Evolutionary conservation across 1,284 basidiomycete species (phyloP).

Genomic region (Moesziomyces sp.): DNA sequence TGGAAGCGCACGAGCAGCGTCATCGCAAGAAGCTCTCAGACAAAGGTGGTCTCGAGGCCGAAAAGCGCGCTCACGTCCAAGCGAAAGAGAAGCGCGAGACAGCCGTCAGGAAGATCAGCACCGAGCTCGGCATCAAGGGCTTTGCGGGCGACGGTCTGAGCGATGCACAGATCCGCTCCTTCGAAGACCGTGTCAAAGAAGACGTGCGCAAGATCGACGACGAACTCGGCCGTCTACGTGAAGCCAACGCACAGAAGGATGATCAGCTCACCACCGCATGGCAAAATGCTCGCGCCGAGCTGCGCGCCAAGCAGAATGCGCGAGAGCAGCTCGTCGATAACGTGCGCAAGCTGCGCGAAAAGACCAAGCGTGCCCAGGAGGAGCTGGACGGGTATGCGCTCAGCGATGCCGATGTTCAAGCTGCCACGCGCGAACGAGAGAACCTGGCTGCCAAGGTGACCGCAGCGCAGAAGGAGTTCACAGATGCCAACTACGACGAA

Average conservation of each 20-base stretch:
- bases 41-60: constrained; percentile 64
- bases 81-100: constrained; percentile 80
- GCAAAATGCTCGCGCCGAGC: constrained; percentile 49
- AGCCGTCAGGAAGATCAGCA: constrained; percentile 77
- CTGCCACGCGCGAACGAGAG: constrained; percentile 43
- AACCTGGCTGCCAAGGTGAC: constrained; percentile 27
- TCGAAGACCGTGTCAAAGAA: constrained; percentile 69
- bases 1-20: constrained; percentile 32
- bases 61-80: constrained; percentile 72
- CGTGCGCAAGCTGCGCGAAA: constrained; percentile 41
- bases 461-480: constrained; percentile 45
- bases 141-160: constrained; percentile 77
- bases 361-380: constrained; percentile 51
- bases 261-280: constrained; percentile 40
- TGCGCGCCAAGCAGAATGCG: constrained; percentile 47
- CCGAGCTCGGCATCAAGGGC: constrained; percentile 79
- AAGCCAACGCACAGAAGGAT: constrained; percentile 32
- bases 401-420: constrained; percentile 41
- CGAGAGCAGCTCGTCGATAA: constrained; percentile 46
- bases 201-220: constrained; percentile 42
- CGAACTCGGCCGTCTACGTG: constrained; percentile 29
- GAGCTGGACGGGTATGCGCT: constrained; percentile 46
- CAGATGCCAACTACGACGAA: constrained; percentile 74
- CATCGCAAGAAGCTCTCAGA: constrained; percentile 51
- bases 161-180: constrained; percentile 77